Evolutionary conservation across 768 basidiomycete genomes (phyloP), one percentile per base, ranked within the genome.

Genomic region (Lentinula boryana): DNA sequence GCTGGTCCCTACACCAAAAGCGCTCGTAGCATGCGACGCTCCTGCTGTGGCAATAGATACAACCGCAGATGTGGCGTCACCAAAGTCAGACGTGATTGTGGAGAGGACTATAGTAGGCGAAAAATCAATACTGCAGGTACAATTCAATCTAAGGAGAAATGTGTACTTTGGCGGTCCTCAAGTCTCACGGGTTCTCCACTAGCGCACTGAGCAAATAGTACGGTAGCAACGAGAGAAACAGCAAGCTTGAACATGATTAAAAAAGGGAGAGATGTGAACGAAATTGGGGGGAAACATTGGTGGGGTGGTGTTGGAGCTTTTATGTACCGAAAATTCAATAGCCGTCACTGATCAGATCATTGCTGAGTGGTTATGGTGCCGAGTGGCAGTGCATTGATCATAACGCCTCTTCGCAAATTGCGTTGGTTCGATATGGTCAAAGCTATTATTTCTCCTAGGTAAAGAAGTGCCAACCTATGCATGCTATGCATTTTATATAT

Each of bases 401-500:
- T 6, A 46, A 46, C n/a, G 44, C 21, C n/a, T 7, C 44, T 16
- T 46, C n/a, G 16, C 44, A 46, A 23, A 16, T 46, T 16, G 21
- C n/a, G 52, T 21, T n/a, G 4, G 3, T 23, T 21, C 18, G 49
- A 60, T 58, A 95, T 95, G 93, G 89, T 87, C 66, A 85, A 83
- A 66, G 86, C 93, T 13, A 98, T 98, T 76, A 93, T 99, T 72
- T 88, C 95, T 9, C 97, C 97, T 21, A 98, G 55, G 55, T 56
- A 43, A 23, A 43, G 8, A 23, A 43, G 8, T 8, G 12, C 8
- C 13, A 13, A 23, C 0, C 5, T 38, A 36, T 40, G 32, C 12
- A 15, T 6, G n/a, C 33, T 6, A 40, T 21, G 13, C 9, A 9
- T 1, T 27, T 23, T 40, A 5, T 13, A 32, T n/a, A 36, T 31